Evolutionary conservation across 768 basidiomycete genomes (phyloP).

Genomic region (Piloderma croceum): DNA sequence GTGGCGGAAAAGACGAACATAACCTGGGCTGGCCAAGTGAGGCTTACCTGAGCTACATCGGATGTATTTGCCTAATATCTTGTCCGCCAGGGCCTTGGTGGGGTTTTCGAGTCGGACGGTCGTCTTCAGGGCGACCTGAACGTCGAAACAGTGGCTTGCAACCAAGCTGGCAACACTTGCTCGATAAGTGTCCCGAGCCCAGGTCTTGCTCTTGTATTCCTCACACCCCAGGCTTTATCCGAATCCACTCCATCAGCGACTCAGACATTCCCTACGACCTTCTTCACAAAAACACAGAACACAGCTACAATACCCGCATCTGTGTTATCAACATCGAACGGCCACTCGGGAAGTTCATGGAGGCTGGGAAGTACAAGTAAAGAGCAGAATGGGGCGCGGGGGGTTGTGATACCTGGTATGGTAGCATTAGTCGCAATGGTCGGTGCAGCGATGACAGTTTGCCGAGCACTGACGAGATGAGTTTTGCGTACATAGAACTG

Average conservation of each 20-base stretch:
- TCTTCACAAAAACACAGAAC: constrained; percentile 47
- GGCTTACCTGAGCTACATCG: constrained; percentile 3
- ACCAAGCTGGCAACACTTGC: constrained; percentile 48
- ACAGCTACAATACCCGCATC: constrained; percentile 23
- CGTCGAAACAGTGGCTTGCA: constrained; percentile 57
- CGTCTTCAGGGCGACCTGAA: constrained; percentile 49
- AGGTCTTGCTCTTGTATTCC: constrained; percentile 70
- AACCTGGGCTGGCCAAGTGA: constrained; percentile 57
- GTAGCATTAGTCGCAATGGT: not conserved
- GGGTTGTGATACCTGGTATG: constrained; percentile 1
- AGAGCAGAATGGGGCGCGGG: constrained; percentile 4
- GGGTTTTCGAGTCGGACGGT: constrained; percentile 61
- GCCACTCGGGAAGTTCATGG: constrained; percentile 1
- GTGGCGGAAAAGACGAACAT: constrained; percentile 52
- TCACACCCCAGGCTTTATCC: constrained; percentile 38
- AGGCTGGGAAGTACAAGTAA: constrained; percentile 11
- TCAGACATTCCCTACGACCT: constrained; percentile 53
- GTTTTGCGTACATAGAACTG: too few species aligned
- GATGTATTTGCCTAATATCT: not conserved
- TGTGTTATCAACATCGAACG: constrained; percentile 6
- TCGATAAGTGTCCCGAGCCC: constrained; percentile 61
- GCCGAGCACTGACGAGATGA: too few species aligned
- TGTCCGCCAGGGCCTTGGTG: constrained; percentile 54
- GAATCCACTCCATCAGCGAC: constrained; percentile 30
- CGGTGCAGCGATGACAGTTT: constrained; percentile 6